Evolutionary conservation across 805 yeast genomes (phyloP), one percentile per base, ranked within the genome.

Genomic region (Lipomyces oligophaga): DNA sequence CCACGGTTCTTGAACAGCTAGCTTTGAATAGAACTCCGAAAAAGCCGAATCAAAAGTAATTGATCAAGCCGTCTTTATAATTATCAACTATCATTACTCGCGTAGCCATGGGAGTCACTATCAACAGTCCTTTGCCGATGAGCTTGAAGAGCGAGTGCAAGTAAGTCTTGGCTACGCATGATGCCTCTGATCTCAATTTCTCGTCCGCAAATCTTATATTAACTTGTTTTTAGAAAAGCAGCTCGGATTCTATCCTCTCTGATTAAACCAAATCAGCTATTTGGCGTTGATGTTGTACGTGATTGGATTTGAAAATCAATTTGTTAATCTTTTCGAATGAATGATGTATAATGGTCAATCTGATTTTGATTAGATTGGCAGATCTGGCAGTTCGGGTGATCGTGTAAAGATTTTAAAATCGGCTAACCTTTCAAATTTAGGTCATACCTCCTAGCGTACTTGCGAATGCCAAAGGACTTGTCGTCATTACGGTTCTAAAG

Each of bases 81-180:
- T n/a, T n/a, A n/a, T n/a, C n/a, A n/a, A n/a, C n/a, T n/a, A n/a
- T n/a, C n/a, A n/a, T n/a, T n/a, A n/a, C n/a, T n/a, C n/a, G n/a
- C n/a, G n/a, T n/a, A n/a, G n/a, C 15, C 27, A 39, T 16, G 11
- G 46, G 45, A 51, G 54, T 46, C 19, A 42, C 40, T 32, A 50
- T 90, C 64, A 93, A 89, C 70, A 90, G 90, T 76, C 98, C 98
- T 20, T 77, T 93, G 54, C 98, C 98, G 49, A 76, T 94, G 68
- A 83, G 90, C 62, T 75, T 90, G 62, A 82, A 80, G 62, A 80
- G 83, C 65, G 98, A 90, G 70, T 78, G 88, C 45, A 82, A 76
- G 87, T 83, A 78, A 57, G 89, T 49, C 8, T 20, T 30, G 10
- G 26, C 19, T 20, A n/a, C n/a, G n/a, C n/a, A n/a, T n/a, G n/a